phyloP scores from a whole-genome alignment of 2,329 filamentous ascomycete genomes.

The Aspergillus intermedius region DNA sequence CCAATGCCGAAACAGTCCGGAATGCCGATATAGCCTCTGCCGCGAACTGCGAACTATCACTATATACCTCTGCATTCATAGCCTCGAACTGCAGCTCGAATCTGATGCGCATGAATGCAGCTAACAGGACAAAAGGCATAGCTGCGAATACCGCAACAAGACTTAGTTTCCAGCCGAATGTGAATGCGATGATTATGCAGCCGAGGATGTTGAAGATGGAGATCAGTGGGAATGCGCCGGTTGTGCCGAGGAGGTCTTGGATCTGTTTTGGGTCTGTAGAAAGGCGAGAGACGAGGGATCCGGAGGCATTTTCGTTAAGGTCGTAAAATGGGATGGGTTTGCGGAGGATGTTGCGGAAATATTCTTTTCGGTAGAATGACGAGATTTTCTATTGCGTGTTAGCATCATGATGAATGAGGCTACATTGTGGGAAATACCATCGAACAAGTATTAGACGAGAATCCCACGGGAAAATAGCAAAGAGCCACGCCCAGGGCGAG shows the following conservation, averaged over 20 bases:
- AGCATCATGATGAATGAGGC: not conserved
- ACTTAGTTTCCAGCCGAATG: conserved; percentile 70
- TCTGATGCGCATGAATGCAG: conserved; percentile 48
- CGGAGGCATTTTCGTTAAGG: conserved; percentile 41
- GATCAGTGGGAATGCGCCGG: conserved; percentile 48
- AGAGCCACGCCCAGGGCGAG: conserved; percentile 43
- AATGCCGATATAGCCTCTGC: conserved; percentile 68
- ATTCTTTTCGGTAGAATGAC: conserved; percentile 17
- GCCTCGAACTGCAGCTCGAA: conserved; percentile 64
- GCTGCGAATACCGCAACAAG: conserved; percentile 59
- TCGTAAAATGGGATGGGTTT: conserved; percentile 42
- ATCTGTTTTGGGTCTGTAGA: conserved; percentile 46
- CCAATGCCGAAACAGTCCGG: conserved; percentile 64
- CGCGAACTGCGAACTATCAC: conserved; percentile 66
- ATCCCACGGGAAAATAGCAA: conserved; percentile 44
- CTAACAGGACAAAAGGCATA: conserved; percentile 45
- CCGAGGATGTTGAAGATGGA: conserved; percentile 61
- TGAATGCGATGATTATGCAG: conserved; percentile 60
- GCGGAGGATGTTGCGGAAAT: conserved; percentile 39
- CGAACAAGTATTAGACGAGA: conserved; percentile 39
- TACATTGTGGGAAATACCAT: conserved; percentile 18
- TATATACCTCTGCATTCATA: conserved; percentile 62
- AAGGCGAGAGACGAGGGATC: conserved; percentile 42
- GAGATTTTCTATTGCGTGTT: conserved; percentile 3
- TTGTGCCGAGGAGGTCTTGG: conserved; percentile 45